These are phyloP conservation scores for Nematocida homosporus DNA, from an alignment of 371 early-diverging fungal species.

Conservation along the genomic window DNA sequence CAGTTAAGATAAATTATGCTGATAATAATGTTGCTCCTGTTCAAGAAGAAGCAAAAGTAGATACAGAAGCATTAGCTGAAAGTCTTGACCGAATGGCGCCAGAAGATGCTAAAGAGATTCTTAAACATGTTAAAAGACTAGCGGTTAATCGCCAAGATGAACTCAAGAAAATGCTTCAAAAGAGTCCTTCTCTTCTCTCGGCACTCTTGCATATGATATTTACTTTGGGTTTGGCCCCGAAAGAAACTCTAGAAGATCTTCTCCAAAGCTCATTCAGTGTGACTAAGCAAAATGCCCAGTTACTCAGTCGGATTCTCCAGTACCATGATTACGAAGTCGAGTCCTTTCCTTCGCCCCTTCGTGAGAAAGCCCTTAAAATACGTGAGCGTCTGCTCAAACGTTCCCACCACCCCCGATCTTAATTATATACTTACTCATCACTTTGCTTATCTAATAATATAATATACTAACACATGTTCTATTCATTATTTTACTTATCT, in stretches of 20 bases:
- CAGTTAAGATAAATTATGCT: conserved; percentile 69
- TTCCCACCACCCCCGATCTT: no score
- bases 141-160: conserved; percentile 66
- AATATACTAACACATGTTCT: conserved; percentile 12
- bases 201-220: conserved; percentile 59
- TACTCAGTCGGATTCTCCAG: conserved; percentile 63
- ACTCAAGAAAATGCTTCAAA: conserved; percentile 62
- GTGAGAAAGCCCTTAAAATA: conserved; percentile 58
- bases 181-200: conserved; percentile 62
- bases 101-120: conserved; percentile 65
- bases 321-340: conserved; percentile 64
- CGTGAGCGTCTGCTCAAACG: conserved; percentile 52
- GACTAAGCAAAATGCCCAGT: conserved; percentile 61
- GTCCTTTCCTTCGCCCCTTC: conserved; percentile 56
- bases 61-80: conserved; percentile 60
- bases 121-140: conserved; percentile 66
- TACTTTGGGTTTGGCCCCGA: conserved; percentile 59
- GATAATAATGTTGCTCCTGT: conserved; percentile 65
- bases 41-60: conserved; percentile 51
- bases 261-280: conserved; percentile 61
- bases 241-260: conserved; percentile 47
- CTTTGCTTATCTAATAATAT: not conserved
- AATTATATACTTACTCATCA: not conserved
- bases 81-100: conserved; percentile 63
- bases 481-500: no score